Conservation (phyloP, 2,329 filamentous ascomycete species). For the Calonectria ilicicola region DNA sequence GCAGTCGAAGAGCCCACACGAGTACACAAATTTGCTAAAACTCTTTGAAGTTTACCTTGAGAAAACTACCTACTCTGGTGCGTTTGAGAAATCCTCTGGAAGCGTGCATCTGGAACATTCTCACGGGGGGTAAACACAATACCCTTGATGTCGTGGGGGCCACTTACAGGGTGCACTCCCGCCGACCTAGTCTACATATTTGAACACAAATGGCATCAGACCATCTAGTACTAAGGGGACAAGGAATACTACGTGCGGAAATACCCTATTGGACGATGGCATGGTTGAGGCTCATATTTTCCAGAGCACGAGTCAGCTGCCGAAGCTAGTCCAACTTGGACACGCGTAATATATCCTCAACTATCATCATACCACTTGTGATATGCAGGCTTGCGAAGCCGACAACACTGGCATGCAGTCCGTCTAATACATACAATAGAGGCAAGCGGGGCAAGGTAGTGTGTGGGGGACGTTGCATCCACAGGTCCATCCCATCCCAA, state of each 20-base stretch:
- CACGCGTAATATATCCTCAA: constrained; percentile 41
- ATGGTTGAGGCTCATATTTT: constrained; percentile 51
- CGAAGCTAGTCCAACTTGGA: constrained; percentile 52
- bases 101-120: constrained; percentile 46
- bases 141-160: constrained; percentile 47
- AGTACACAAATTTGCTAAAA: too few species aligned
- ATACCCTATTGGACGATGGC: constrained; percentile 55
- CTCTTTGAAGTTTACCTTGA: too few species aligned
- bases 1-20: too few species aligned
- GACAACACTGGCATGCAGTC: constrained; percentile 45
- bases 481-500: background rate
- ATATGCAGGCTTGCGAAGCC: constrained; percentile 52
- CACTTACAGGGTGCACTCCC: constrained; percentile 15
- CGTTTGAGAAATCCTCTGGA: background rate
- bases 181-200: constrained; percentile 38
- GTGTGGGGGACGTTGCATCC: background rate
- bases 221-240: constrained; percentile 46
- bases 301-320: constrained; percentile 50
- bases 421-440: constrained; percentile 48
- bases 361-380: constrained; percentile 46
- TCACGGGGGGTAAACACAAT: constrained; percentile 51
- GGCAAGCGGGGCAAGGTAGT: constrained; percentile 46
- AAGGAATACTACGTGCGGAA: constrained; percentile 52
- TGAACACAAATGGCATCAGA: constrained; percentile 53
- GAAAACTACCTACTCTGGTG: too few species aligned